Evolutionary conservation across 2,329 filamentous ascomycete genomes (phyloP), one percentile per base, ranked within the genome.

Genomic region (Talaromyces atroroseus): DNA sequence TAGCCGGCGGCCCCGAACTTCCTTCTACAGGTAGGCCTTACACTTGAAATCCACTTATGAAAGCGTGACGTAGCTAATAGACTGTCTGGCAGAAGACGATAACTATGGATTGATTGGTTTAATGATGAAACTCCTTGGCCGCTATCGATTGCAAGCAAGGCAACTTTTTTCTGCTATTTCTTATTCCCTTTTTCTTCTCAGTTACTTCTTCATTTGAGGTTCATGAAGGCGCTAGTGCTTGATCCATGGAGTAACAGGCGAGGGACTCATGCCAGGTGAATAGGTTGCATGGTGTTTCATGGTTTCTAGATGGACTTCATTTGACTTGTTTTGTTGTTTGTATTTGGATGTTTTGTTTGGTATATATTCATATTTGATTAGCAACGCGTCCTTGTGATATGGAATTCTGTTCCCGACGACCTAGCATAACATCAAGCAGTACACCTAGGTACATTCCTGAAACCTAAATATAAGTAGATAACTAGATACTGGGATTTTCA

Each of bases 21-120:
- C 46, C 8, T 49, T 54, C 45, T 54, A 54, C 23, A 47, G 50
- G 56, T 58, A 58, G 26, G 20, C 21, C 6, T 42, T 3, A 16
- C 14, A 16, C 5, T 36, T 16, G 3, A 14, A 16, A 16, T 16
- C 5, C 14, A 10, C 32, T 36, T 4, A 12, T 36, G 14, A 16
- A 36, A 36, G 32, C 32, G 32, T 2, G 2, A 36, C 12, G 5
- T 36, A 11, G 29, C 32, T 36, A 16, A 36, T 5, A 4, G 5
- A 32, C 5, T 11, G 14, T 36, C 12, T 36, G 3, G 32, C 32
- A 14, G 32, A 36, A 36, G 32, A 36, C 14, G 8, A 36, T 36
- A 36, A 36, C 32, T 16, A 16, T 2, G 5, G 32, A 36, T 36
- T 36, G 32, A 36, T 36, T 16, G 14, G 3, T 36, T 36, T 12